phyloP scores from a whole-genome alignment of 2,329 filamentous ascomycete genomes.

The Gyromitra esculenta region DNA sequence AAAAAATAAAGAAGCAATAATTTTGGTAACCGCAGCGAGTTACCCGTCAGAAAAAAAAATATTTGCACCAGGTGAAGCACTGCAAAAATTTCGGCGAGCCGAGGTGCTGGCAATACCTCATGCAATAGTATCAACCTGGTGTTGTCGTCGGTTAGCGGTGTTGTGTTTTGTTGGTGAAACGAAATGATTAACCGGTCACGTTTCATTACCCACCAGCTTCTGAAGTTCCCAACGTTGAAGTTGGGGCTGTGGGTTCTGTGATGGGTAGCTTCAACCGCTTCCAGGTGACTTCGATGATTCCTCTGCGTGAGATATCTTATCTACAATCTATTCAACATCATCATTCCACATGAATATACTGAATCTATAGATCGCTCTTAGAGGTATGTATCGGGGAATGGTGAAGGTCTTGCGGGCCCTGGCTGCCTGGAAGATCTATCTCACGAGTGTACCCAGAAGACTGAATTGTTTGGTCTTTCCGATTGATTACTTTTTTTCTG shows the following conservation, averaged over 20 bases:
- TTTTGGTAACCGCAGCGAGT: slow-evolving; percentile 21
- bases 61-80: neutral
- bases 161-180: slow-evolving; percentile 10
- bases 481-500: slow-evolving; percentile 40
- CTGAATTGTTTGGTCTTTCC: slow-evolving; percentile 23
- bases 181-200: slow-evolving; percentile 43
- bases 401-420: slow-evolving; percentile 18
- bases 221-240: slow-evolving; percentile 6
- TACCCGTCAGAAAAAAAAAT: neutral
- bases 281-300: slow-evolving; percentile 29
- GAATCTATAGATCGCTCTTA: slow-evolving; percentile 33
- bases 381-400: slow-evolving; percentile 45
- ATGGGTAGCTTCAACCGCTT: slow-evolving; percentile 28
- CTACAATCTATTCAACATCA: slow-evolving; percentile 36
- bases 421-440: slow-evolving; percentile 38
- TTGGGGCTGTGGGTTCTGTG: slow-evolving; percentile 10
- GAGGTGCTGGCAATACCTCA: slow-evolving; percentile 30
- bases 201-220: slow-evolving; percentile 15
- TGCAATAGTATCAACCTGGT: slow-evolving; percentile 37
- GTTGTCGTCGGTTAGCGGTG: slow-evolving; percentile 19
- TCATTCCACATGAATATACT: slow-evolving; percentile 28
- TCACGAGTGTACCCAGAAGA: slow-evolving; percentile 25
- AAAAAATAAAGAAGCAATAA: slow-evolving; percentile 31
- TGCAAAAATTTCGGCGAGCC: slow-evolving; percentile 27
- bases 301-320: slow-evolving; percentile 35